phyloP scores from a whole-genome alignment of 2,329 filamentous ascomycete species.

The Ophiocordyceps camponoti-saundersi region DNA sequence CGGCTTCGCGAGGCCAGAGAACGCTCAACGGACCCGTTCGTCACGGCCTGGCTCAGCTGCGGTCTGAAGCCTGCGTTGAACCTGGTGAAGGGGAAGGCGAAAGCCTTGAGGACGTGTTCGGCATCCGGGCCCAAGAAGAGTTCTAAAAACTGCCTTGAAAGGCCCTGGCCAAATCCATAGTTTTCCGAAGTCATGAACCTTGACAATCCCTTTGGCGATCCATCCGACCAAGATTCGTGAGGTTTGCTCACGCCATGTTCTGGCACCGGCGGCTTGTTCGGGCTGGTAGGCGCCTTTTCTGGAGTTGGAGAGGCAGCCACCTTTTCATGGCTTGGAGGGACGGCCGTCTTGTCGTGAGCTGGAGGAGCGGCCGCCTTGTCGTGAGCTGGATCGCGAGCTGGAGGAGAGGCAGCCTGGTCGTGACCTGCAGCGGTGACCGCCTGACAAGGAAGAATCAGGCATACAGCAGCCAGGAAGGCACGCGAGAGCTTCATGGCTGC shows the following conservation, averaged over 20 bases:
- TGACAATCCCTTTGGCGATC: not conserved
- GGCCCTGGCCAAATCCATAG: not conserved
- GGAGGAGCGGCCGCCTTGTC: not conserved
- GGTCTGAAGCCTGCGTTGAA: not conserved
- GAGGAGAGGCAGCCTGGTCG: not conserved
- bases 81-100: not conserved
- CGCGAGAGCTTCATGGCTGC: not conserved
- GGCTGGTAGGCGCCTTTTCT: not conserved
- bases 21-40: not conserved
- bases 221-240: not conserved
- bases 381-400: not conserved
- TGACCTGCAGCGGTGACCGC: not conserved
- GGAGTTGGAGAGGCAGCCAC: not conserved
- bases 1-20: not conserved
- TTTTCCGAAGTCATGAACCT: not conserved
- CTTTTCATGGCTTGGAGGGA: not conserved
- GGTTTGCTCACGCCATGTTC: not conserved
- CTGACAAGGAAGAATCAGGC: not conserved
- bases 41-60: not conserved
- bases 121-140: not conserved
- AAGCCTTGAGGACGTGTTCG: not conserved
- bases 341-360: not conserved
- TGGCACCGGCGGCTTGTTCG: not conserved
- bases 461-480: not conserved
- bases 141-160: not conserved